These are phyloP conservation scores for Opeltia flavorubescens DNA, from an alignment of 495 filamentous ascomycete genomes.

Conservation along the genomic window DNA sequence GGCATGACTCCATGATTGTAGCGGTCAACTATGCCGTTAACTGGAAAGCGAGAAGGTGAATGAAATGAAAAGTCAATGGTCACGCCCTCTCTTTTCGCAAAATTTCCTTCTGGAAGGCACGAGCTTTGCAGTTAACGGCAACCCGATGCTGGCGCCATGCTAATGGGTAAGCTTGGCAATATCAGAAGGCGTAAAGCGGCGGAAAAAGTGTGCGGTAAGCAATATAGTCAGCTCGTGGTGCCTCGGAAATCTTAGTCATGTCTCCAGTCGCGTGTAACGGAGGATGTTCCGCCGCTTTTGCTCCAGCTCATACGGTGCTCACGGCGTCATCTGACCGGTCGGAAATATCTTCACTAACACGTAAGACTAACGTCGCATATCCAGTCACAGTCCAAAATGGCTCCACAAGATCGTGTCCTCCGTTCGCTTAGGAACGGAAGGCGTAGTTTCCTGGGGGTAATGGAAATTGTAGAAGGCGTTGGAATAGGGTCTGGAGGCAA, in stretches of 20 bases:
- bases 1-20: background rate
- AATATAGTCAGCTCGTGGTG: no score
- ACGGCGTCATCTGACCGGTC: background rate
- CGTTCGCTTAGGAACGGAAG: background rate
- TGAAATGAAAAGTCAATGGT: constrained; percentile 1
- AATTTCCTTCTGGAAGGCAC: background rate
- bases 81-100: constrained; percentile 1
- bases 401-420: background rate
- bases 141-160: background rate
- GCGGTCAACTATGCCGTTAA: constrained; percentile 12
- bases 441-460: constrained; percentile 18
- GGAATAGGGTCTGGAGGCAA: background rate
- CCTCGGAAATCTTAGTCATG: background rate
- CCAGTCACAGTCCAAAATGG: background rate
- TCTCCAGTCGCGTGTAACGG: background rate
- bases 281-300: background rate
- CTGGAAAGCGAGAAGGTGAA: constrained; percentile 8
- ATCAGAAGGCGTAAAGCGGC: background rate
- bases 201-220: background rate
- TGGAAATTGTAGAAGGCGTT: constrained; percentile 5
- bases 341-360: background rate
- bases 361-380: background rate
- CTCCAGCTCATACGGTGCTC: background rate
- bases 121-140: constrained; percentile 14
- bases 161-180: background rate